phyloP scores from a whole-genome alignment of 1,284 basidiomycete species.

The Coniophora puteana region DNA sequence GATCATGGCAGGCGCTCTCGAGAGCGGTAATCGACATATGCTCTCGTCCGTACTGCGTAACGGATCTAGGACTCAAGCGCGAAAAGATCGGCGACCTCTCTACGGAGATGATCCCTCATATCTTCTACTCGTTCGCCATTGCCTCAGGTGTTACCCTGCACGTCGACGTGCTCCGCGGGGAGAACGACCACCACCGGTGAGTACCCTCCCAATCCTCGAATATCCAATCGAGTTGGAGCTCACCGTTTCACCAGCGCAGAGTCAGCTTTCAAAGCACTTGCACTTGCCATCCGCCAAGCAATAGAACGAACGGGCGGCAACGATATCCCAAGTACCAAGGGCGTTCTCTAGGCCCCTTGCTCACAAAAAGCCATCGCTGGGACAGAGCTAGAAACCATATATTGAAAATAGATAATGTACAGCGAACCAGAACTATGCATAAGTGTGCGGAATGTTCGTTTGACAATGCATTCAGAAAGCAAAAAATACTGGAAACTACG shows the following conservation, averaged over 20 bases:
- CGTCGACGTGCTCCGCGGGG: constrained; percentile 89
- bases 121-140: constrained; percentile 92
- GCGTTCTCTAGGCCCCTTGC: constrained; percentile 58
- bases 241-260: constrained; percentile 65
- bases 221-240: constrained; percentile 3
- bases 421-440: background rate
- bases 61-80: constrained; percentile 84
- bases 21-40: constrained; percentile 98
- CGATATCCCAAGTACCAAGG: constrained; percentile 97
- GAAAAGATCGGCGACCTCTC: constrained; percentile 98
- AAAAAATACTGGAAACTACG: constrained; percentile 12
- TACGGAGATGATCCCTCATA: constrained; percentile 96
- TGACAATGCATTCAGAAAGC: too few species aligned
- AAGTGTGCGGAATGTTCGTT: background rate
- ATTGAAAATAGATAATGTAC: constrained; percentile 6
- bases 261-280: constrained; percentile 96
- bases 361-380: background rate
- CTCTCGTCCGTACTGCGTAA: constrained; percentile 92
- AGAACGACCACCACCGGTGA: constrained; percentile 97
- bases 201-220: constrained; percentile 21
- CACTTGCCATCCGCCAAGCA: constrained; percentile 92
- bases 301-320: constrained; percentile 85
- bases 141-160: constrained; percentile 91
- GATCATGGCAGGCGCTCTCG: constrained; percentile 72
- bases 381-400: constrained; percentile 1